Percentiles rank a stretch among this genome's conserved stretches.
Conservation (phyloP, 176 grass and related monocot genomes). For the Ensete glaucum region DNA sequence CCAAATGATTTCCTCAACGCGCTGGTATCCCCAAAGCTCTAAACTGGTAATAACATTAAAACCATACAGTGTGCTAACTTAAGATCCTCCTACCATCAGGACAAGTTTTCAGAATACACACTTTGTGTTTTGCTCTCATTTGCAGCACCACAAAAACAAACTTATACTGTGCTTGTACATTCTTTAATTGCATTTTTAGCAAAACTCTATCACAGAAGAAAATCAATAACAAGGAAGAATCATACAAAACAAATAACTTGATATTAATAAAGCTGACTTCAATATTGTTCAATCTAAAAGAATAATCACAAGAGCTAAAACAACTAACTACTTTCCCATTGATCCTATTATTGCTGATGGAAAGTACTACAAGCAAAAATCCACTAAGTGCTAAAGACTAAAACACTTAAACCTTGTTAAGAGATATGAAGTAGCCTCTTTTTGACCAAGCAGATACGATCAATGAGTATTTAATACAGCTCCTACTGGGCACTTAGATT, state of each 20-base stretch:
- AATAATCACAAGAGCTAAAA: too few relatives aligned
- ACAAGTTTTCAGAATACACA: neutral
- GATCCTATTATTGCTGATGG: too few relatives aligned
- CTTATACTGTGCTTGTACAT: neutral
- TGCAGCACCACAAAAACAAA: neutral
- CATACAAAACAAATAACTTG: too few relatives aligned
- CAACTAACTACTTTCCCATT: too few relatives aligned
- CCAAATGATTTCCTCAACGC: slow-evolving; percentile 98
- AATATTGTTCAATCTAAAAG: too few relatives aligned
- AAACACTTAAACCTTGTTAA: too few relatives aligned
- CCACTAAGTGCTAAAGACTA: too few relatives aligned
- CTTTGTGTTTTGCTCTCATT: neutral
- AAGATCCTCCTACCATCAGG: neutral
- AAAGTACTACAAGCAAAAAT: too few relatives aligned
- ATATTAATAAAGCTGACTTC: too few relatives aligned
- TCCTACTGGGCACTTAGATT: neutral
- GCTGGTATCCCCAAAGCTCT: slow-evolving; percentile 94
- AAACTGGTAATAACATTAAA: slow-evolving; percentile 41
- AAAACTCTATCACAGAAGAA: neutral
- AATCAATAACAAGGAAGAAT: too few relatives aligned
- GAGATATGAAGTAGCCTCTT: neutral
- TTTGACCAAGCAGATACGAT: neutral
- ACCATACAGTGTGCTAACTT: neutral
- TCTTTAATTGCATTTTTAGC: neutral
- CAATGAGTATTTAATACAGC: too few relatives aligned